These are phyloP conservation scores for Haplosporangium gracile DNA, from an alignment of 192 early-diverging fungal genomes.

Conservation along the genomic window DNA sequence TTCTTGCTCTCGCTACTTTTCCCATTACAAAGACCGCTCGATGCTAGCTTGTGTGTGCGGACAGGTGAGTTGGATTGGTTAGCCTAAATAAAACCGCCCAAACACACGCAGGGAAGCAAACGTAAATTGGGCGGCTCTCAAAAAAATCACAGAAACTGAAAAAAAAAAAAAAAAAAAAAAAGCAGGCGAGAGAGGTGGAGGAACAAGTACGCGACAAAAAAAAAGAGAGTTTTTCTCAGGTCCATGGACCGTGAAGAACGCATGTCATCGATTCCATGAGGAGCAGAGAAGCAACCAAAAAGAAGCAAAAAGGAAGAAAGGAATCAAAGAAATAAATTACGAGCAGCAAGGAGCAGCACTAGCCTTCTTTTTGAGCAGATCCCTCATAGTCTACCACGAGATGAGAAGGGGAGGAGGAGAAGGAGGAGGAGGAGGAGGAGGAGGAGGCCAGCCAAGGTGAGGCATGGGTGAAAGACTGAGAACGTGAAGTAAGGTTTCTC, in stretches of 20 bases:
- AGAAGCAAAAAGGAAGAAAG: neutral
- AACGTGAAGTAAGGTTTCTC: too few species aligned
- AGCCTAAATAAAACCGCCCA: neutral
- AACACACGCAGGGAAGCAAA: neutral
- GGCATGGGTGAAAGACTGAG: too few species aligned
- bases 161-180: neutral
- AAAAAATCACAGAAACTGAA: neutral
- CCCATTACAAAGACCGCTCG: constrained; percentile 8
- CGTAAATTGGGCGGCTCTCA: constrained; percentile 2
- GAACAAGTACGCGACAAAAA: neutral
- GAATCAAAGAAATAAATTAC: too few species aligned
- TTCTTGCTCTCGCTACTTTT: neutral
- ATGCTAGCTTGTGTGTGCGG: neutral
- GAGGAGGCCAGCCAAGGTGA: too few species aligned
- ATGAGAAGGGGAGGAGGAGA: too few species aligned
- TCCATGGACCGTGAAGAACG: neutral
- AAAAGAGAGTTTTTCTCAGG: neutral
- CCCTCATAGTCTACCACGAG: too few species aligned
- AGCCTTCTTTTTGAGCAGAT: too few species aligned
- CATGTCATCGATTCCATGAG: too few species aligned
- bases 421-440: too few species aligned
- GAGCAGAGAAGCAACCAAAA: too few species aligned
- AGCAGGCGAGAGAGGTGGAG: too few species aligned
- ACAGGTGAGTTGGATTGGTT: neutral
- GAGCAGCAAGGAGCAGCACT: neutral